phyloP scores from a whole-genome alignment of 2,329 filamentous ascomycete genomes.

The Blastomyces parvus region DNA sequence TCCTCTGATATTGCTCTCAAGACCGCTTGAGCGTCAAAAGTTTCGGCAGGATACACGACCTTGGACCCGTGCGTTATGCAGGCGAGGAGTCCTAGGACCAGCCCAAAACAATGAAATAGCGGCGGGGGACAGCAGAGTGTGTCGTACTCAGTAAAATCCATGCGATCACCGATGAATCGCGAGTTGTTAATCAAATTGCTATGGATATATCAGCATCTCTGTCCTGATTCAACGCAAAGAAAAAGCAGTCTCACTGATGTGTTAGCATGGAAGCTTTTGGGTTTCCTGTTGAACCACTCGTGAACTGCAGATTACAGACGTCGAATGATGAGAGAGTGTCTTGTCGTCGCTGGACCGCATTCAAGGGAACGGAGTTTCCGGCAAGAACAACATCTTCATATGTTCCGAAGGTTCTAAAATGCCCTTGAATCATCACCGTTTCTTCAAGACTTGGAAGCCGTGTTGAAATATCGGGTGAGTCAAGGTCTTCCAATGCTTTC shows the following conservation, averaged over 20 bases:
- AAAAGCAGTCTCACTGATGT: slow-evolving; percentile 45
- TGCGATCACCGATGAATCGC: slow-evolving; percentile 63
- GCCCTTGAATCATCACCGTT: slow-evolving; percentile 53
- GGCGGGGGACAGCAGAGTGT: slow-evolving; percentile 72
- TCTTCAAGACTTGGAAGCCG: slow-evolving; percentile 35
- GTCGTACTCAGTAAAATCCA: slow-evolving; percentile 58
- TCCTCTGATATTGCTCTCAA: slow-evolving; percentile 58
- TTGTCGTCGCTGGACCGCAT: slow-evolving; percentile 45
- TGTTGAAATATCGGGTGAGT: slow-evolving; percentile 28
- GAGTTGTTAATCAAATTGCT: slow-evolving; percentile 51
- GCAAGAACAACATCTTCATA: slow-evolving; percentile 51
- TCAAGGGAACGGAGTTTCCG: slow-evolving; percentile 42
- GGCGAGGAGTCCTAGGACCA: slow-evolving; percentile 66
- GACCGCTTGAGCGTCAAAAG: slow-evolving; percentile 59
- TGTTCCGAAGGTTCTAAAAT: slow-evolving; percentile 46
- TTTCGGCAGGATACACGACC: slow-evolving; percentile 65
- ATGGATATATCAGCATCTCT: slow-evolving; percentile 2
- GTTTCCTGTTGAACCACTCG: slow-evolving; percentile 61
- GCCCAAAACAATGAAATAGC: slow-evolving; percentile 76
- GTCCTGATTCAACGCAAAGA: background rate
- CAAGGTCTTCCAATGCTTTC: slow-evolving; percentile 48
- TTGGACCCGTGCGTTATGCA: slow-evolving; percentile 64
- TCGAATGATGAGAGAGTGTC: slow-evolving; percentile 53
- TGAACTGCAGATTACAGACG: slow-evolving; percentile 66
- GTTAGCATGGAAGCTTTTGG: slow-evolving; percentile 69